Evolutionary conservation across 2,329 filamentous ascomycete species (phyloP).

Genomic region (Neofusicoccum laricinum): DNA sequence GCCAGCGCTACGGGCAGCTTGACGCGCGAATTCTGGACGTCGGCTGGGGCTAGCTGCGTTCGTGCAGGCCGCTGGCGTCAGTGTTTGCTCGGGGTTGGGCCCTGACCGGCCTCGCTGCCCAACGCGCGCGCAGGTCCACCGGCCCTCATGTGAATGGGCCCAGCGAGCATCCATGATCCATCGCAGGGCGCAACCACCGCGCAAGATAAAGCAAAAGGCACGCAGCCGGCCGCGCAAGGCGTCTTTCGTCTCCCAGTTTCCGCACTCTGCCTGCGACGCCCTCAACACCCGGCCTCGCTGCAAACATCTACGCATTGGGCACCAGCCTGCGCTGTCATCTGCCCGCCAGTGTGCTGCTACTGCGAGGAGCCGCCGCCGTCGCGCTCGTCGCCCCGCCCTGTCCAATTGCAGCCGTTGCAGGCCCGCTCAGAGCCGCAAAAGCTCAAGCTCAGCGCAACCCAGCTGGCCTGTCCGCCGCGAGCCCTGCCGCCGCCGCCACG

Average conservation of each 20-base stretch:
- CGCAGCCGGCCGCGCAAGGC: not conserved
- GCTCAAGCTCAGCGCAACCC: not conserved
- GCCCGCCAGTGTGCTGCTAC: constrained; percentile 5
- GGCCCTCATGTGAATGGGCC: constrained; percentile 9
- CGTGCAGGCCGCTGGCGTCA: constrained; percentile 14
- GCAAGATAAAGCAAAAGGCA: constrained; percentile 15
- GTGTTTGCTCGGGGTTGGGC: constrained; percentile 7
- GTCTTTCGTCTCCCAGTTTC: not conserved
- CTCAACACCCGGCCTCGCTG: not conserved
- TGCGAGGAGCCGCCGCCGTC: constrained; percentile 4
- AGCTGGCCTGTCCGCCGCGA: constrained; percentile 10
- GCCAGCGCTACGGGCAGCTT: not conserved
- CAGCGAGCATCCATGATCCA: constrained; percentile 13
- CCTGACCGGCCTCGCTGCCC: constrained; percentile 11
- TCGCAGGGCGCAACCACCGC: not conserved
- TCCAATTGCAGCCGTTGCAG: constrained; percentile 11
- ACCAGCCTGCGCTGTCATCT: constrained; percentile 12
- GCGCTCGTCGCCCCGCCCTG: not conserved
- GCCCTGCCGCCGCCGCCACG: constrained; percentile 6
- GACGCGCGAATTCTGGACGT: constrained; percentile 9
- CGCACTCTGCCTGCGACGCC: not conserved
- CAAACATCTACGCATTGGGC: not conserved
- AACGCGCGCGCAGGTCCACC: constrained; percentile 9
- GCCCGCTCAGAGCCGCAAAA: constrained; percentile 12
- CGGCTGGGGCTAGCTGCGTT: constrained; percentile 4